Base-by-base conservation (phyloP, 129 eudicot species). In the Oenanthe sinensis region DNA sequence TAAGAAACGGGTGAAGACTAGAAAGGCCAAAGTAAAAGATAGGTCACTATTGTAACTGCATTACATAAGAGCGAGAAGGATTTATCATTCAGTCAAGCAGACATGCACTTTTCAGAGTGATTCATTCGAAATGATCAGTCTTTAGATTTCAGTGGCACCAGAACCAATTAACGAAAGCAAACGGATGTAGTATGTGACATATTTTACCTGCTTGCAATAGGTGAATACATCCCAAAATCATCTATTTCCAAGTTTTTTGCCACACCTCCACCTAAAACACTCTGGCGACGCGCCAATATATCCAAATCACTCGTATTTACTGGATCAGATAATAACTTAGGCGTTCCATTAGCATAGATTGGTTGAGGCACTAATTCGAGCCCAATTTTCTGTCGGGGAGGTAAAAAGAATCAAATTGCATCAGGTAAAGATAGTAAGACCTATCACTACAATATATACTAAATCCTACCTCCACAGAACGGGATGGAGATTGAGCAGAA, bases 351-450 rank as follows among this genome's bases (percentile, higher is more conserved):
- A 76, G 92, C 79, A 88, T 89, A 91, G 16, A 80, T 73, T 78
- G 85, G 91, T 80, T 92, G 98, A 6, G 96, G 83, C 63, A 95
- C 98, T 82, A 95, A 83, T 82, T 95, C 97, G 75, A 95, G 88
- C 81, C 97, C 96, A 71, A 82, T 82, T 75, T 86, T 88, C 92
- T 90, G 92, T 81, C 77, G 82, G 44, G 46, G 58, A 79, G 78
- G 80, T 71, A 83, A 52, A 77, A 16, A 72, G 54, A 75, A 47
- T 19, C 8, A 40, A 75, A 79, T 45, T 2, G 83, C 80, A 79
- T 39, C 22, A 33, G 28, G 20, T 63, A 24, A 75, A 30, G 8
- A 30, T 15, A 67, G 40, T 42, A 47, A 81, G 79, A 79, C 45
- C 67, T 45, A 42, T 33, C 52, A 80, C 24, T 78, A 69, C 44